A percentile compares a stretch with the other conserved stretches of the same genome.
These are phyloP conservation scores for Aureobasidium uvarum DNA, from an alignment of 2,329 filamentous ascomycete species.

Conservation along the genomic window DNA sequence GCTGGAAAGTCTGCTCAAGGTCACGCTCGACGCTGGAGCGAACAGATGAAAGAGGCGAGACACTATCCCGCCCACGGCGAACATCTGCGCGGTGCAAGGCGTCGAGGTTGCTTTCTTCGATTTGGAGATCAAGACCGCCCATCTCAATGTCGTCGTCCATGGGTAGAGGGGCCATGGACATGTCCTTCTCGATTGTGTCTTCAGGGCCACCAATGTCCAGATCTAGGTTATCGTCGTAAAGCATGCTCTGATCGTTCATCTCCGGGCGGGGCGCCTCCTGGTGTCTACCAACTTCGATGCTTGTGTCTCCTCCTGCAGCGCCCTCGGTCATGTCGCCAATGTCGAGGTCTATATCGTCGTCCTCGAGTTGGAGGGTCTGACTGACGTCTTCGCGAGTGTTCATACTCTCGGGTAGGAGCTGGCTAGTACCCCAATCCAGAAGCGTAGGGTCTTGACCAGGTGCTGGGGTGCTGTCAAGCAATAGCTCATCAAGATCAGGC, in stretches of 20 bases:
- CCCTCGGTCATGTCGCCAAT: slow-evolving; percentile 52
- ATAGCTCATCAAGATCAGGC: slow-evolving; percentile 80
- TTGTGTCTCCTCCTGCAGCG: slow-evolving; percentile 43
- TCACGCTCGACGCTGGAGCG: slow-evolving; percentile 56
- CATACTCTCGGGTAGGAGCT: slow-evolving; percentile 71
- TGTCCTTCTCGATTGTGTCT: slow-evolving; percentile 33
- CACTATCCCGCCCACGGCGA: slow-evolving; percentile 46
- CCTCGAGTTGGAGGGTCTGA: slow-evolving; percentile 50
- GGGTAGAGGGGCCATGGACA: slow-evolving; percentile 27
- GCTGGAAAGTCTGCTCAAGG: slow-evolving; percentile 60
- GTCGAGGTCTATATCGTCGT: slow-evolving; percentile 62
- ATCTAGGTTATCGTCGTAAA: slow-evolving; percentile 59
- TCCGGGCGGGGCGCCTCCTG: slow-evolving; percentile 61
- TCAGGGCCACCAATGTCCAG: slow-evolving; percentile 47
- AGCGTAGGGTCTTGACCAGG: slow-evolving; percentile 45
- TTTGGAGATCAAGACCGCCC: slow-evolving; percentile 42
- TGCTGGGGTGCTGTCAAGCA: slow-evolving; percentile 45
- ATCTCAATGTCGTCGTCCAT: slow-evolving; percentile 44
- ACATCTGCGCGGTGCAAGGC: slow-evolving; percentile 44
- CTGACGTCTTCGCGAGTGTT: slow-evolving; percentile 47
- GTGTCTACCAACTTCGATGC: slow-evolving; percentile 87
- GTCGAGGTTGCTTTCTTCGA: slow-evolving; percentile 43
- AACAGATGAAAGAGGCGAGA: slow-evolving; percentile 56
- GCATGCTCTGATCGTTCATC: slow-evolving; percentile 54
- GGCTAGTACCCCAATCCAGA: slow-evolving; percentile 64